These are phyloP conservation scores for Gymnopus androsaceus DNA, from an alignment of 1,284 basidiomycete species.

Conservation along the genomic window DNA sequence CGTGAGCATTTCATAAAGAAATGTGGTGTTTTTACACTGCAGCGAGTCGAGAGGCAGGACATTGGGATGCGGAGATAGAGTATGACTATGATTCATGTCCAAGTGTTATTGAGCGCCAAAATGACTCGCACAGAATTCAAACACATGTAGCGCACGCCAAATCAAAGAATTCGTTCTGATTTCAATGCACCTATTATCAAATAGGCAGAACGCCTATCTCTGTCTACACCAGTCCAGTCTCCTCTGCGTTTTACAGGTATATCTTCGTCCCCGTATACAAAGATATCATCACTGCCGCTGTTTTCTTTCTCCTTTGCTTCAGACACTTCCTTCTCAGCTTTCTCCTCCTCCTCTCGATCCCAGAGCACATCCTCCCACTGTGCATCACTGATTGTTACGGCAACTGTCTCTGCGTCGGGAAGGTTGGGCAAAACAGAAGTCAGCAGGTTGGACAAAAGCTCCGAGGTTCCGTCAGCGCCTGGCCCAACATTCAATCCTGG, in stretches of 20 bases:
- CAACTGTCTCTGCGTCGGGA: conserved; percentile 67
- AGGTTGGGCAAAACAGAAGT: conserved; percentile 72
- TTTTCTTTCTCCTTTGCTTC: conserved; percentile 27
- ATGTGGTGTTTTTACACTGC: neutral
- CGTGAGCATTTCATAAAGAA: conserved; percentile 4
- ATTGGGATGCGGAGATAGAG: neutral
- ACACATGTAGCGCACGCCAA: neutral
- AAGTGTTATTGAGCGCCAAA: neutral
- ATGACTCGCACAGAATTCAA: conserved; percentile 1
- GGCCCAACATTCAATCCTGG: conserved; percentile 58
- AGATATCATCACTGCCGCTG: conserved; percentile 45
- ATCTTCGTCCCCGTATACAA: conserved; percentile 55
- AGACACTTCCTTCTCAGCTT: conserved; percentile 23
- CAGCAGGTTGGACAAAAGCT: conserved; percentile 70
- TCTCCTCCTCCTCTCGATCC: conserved; percentile 66
- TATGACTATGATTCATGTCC: neutral
- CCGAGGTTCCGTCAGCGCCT: conserved; percentile 62
- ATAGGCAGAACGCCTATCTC: conserved; percentile 75
- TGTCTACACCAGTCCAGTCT: conserved; percentile 75
- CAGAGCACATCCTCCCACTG: conserved; percentile 80
- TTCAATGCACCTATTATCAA: conserved; percentile 72
- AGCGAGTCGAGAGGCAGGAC: neutral
- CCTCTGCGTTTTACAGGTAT: conserved; percentile 46
- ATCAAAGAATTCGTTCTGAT: conserved; percentile 66
- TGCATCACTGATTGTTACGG: conserved; percentile 70